Base-by-base conservation (phyloP, 176 grass and related monocot genomes). In the Triticum urartu region DNA sequence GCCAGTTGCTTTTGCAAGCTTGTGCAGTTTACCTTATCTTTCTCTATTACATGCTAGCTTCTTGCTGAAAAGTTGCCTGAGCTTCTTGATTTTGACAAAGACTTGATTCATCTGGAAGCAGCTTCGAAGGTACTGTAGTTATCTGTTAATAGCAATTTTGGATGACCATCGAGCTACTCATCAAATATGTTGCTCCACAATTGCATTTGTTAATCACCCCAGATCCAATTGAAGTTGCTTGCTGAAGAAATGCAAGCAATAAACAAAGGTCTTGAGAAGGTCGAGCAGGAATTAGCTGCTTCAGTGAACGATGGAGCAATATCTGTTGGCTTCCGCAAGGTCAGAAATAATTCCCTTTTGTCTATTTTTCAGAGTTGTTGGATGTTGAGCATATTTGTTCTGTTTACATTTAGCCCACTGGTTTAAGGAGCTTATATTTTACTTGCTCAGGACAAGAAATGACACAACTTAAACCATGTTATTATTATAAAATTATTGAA, bases 41-140 rank as follows among this genome's bases (percentile, higher is more conserved):
- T 88, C 64, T 79, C 21, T 79, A 18, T 78, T 73, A 72, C 66
- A 39, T 83, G 87, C 63, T 82, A 98, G 96, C 91, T 98, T 87
- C 89, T 98, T 84, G 90, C 90, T 83, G 93, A 95, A 72, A 98
- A 95, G 88, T 89, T 92, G 93, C 91, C 93, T 42, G 88, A 98
- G 79, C 88, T 98, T 70, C 91, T 98, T 94, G 96, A 98, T 98
- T 98, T 98, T 91, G 93, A 91, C 86, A 98, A 95, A 86, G 96
- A 98, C 64, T 91, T 98, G 80, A 87, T 92, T 87, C 93, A 95
- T 92, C 83, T 98, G 94, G 96, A 98, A 98, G 91, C 96, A 81
- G 91, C 96, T 66, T 95, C 96, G 38, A 98, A 98, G 96, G 96
- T 98, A 92, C 47, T 79, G 47, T 35, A 52, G 63, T 66, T 68